These are phyloP conservation scores for Dictyostelium discoideum DNA, from an alignment of 78 protist species.

Conservation along the genomic window dicty_2.7 NC_007088.5:3734001-3734500, in stretches of 20 bases:
- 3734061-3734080: not conserved
- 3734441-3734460: conserved; percentile 26
- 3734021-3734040: not conserved
- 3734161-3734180: not conserved
- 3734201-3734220: conserved; percentile 4
- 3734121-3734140: not conserved
- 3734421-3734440: not conserved
- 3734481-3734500: not conserved
- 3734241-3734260: not conserved
- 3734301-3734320: not conserved
- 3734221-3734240: not conserved
- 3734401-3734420: not conserved
- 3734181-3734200: not conserved
- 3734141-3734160: not conserved
- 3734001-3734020: not conserved
- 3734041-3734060: not conserved
- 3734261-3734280: not conserved
- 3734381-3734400: not conserved
- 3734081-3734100: not conserved
- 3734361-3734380: not conserved
- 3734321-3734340: not conserved
- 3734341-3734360: not conserved
- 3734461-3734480: conserved; percentile 23
- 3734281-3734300: conserved; percentile 9
- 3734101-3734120: not conserved